These are phyloP conservation scores for Suillus cothurnatus DNA, from an alignment of 768 basidiomycete genomes.

Conservation along the genomic window DNA sequence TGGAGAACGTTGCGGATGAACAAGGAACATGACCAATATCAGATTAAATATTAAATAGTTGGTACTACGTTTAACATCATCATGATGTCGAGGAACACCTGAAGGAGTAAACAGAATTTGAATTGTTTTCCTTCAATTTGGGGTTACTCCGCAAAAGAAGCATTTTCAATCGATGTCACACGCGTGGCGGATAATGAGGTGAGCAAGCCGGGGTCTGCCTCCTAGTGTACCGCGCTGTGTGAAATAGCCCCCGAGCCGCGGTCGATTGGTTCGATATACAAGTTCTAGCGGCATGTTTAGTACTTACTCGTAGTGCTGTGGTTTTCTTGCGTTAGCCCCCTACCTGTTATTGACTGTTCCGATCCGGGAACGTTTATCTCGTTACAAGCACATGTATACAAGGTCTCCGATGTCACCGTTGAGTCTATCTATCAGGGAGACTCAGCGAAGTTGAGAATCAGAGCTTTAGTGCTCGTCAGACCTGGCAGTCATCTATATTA, in stretches of 20 bases:
- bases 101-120: slow-evolving; percentile 8
- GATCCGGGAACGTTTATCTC: too few species aligned
- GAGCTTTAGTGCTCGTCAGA: neutral
- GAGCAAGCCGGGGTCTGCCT: neutral
- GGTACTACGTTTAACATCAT: slow-evolving; percentile 25
- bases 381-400: too few species aligned
- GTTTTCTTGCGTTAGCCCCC: neutral
- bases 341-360: neutral
- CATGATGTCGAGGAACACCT: slow-evolving; percentile 27
- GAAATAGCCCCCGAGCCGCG: too few species aligned
- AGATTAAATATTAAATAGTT: slow-evolving; percentile 27
- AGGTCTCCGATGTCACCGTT: neutral
- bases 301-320: neutral
- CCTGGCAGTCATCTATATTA: neutral
- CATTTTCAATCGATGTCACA: neutral
- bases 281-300: neutral
- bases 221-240: too few species aligned
- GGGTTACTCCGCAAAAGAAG: neutral
- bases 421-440: too few species aligned
- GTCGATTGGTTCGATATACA: neutral
- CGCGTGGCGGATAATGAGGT: neutral
- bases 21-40: neutral
- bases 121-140: neutral
- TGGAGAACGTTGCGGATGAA: slow-evolving; percentile 1
- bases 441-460: neutral